A percentile compares a stretch with the other conserved stretches of the same genome.
Evolutionary conservation across 1,284 basidiomycete species (phyloP).

Genomic region (Rhizoctonia solani): DNA sequence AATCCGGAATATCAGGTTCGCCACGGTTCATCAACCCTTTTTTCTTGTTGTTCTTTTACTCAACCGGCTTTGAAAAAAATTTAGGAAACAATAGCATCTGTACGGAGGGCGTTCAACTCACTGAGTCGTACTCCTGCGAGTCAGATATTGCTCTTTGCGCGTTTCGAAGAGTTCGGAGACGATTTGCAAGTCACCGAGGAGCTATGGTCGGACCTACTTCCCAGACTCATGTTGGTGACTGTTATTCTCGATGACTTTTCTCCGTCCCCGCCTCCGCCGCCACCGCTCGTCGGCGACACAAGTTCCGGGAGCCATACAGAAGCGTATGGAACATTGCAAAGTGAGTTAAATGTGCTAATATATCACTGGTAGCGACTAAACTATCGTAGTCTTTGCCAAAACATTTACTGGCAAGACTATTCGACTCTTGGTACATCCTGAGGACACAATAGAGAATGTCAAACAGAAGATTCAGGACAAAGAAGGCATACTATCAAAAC

Average conservation of each 20-base stretch:
- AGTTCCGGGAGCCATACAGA: not conserved
- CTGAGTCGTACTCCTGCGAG: not conserved
- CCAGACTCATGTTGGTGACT: not conserved
- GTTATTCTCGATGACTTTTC: not conserved
- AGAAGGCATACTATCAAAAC: constrained; percentile 93
- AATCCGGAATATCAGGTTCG: not conserved
- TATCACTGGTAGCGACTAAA: too few relatives aligned
- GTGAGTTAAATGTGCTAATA: too few relatives aligned
- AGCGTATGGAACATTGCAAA: too few relatives aligned
- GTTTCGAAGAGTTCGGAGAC: not conserved
- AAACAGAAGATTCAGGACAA: constrained; percentile 96
- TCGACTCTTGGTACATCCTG: constrained; percentile 95
- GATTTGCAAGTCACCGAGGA: constrained; percentile 1
- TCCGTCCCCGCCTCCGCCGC: too few relatives aligned
- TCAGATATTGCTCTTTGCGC: not conserved
- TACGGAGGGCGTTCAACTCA: not conserved
- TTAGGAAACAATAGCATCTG: not conserved
- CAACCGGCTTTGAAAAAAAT: not conserved
- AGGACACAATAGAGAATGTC: constrained; percentile 97
- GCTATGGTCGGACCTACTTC: constrained; percentile 3
- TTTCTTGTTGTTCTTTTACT: not conserved
- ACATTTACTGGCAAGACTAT: constrained; percentile 96
- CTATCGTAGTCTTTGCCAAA: not conserved
- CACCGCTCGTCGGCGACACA: not conserved
- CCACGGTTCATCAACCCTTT: not conserved